These are phyloP conservation scores for Kregervanrija fluxuum DNA, from an alignment of 805 yeast species.

Conservation along the genomic window DNA sequence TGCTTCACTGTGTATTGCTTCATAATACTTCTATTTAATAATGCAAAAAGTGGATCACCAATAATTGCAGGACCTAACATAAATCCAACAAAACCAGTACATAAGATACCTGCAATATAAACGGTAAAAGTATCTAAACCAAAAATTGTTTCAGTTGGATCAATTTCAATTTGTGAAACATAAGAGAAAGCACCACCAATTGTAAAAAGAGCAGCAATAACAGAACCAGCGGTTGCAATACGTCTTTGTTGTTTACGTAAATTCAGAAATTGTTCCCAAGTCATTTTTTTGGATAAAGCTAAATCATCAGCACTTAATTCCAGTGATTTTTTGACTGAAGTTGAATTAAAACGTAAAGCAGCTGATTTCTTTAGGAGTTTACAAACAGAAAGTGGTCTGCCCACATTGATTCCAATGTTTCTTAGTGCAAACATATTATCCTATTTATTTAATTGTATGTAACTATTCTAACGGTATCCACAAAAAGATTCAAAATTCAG, in stretches of 20 bases:
- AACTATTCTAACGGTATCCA: too few relatives aligned
- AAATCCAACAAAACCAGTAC: conserved; percentile 72
- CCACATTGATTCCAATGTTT: conserved; percentile 5
- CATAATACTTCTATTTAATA: conserved; percentile 41
- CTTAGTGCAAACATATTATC: conserved; percentile 3
- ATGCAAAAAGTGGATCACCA: conserved; percentile 64
- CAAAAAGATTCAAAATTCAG: too few relatives aligned
- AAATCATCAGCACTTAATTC: conserved; percentile 19
- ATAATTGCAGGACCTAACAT: conserved; percentile 69
- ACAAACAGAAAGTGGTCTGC: conserved; percentile 3
- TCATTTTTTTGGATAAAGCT: conserved; percentile 27
- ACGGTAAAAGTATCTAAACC: conserved; percentile 90
- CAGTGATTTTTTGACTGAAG: conserved; percentile 1
- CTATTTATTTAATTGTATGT: too few relatives aligned
- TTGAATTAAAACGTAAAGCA: conserved; percentile 8
- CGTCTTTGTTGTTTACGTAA: conserved; percentile 71
- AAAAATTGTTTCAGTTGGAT: conserved; percentile 79
- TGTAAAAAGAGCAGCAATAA: conserved; percentile 59
- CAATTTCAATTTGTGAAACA: conserved; percentile 76
- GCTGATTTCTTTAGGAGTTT: neutral
- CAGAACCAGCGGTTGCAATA: conserved; percentile 61
- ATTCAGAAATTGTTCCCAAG: conserved; percentile 77
- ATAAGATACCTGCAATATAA: conserved; percentile 62
- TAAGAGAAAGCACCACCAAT: conserved; percentile 65
- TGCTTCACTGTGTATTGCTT: conserved; percentile 53